Percentiles rank a stretch among this genome's conserved stretches.
Evolutionary conservation across 192 early-diverging fungal genomes (phyloP).

Genomic region (Entomortierella lignicola): DNA sequence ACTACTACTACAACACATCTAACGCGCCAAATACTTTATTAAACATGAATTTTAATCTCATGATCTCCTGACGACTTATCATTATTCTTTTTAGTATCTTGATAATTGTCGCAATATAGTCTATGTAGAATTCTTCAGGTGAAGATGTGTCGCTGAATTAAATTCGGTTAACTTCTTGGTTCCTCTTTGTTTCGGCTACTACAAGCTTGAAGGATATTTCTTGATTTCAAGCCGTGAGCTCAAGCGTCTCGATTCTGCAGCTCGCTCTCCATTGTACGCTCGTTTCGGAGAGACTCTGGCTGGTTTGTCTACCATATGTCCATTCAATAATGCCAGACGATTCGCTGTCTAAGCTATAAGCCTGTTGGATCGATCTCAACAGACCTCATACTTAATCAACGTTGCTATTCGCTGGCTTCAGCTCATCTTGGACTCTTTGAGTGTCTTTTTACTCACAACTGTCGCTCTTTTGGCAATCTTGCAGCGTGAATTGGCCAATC

Average conservation of each 20-base stretch:
- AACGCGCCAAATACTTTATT: no score
- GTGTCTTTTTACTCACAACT: conserved; percentile 1
- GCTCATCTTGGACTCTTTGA: conserved; percentile 14
- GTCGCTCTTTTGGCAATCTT: conserved; percentile 13
- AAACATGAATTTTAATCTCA: no score
- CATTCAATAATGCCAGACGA: conserved; percentile 71
- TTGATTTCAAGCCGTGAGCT: conserved; percentile 77
- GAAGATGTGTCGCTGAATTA: no score
- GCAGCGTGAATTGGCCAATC: conserved; percentile 14
- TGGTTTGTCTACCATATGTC: conserved; percentile 71
- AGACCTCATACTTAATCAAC: conserved; percentile 16
- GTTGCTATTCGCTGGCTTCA: conserved; percentile 8
- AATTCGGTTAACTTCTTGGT: no score
- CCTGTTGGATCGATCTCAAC: conserved; percentile 16
- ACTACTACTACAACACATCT: no score
- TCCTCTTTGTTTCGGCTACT: conserved; percentile 55
- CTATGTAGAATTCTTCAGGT: no score
- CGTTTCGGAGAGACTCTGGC: conserved; percentile 61
- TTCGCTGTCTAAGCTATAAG: conserved; percentile 61
- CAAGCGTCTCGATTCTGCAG: conserved; percentile 84
- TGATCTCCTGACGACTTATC: no score
- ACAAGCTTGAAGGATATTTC: conserved; percentile 68
- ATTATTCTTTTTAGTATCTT: no score
- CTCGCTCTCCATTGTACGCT: no score
- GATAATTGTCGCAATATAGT: no score